These are phyloP conservation scores for Beauveria sp. DNA, from an alignment of 2,329 filamentous ascomycete genomes.

Conservation along the genomic window DNA sequence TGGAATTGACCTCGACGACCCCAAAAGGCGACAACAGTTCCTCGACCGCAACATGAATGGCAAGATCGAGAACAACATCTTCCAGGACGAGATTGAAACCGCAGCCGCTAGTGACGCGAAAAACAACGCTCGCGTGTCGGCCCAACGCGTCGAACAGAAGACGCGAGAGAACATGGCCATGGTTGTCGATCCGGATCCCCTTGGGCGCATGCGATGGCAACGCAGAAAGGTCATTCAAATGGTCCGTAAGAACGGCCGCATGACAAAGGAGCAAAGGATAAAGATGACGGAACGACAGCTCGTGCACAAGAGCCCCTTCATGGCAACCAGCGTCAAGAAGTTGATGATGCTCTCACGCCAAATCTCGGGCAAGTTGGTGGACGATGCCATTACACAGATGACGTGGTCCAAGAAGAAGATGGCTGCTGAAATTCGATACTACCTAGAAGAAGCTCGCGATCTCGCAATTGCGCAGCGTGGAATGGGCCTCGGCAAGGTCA, in stretches of 20 bases:
- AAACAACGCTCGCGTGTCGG: not conserved
- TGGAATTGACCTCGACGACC: slow-evolving; percentile 32
- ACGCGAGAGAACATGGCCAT: slow-evolving; percentile 48
- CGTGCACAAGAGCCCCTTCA: slow-evolving; percentile 55
- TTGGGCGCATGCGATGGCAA: slow-evolving; percentile 66
- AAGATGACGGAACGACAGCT: slow-evolving; percentile 53
- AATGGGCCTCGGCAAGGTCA: slow-evolving; percentile 64
- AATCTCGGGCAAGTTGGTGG: slow-evolving; percentile 86
- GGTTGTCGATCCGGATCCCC: slow-evolving; percentile 68
- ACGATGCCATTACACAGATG: slow-evolving; percentile 93
- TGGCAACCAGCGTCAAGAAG: slow-evolving; percentile 90
- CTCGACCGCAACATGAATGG: slow-evolving; percentile 31
- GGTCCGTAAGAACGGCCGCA: slow-evolving; percentile 49
- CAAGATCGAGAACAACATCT: slow-evolving; percentile 48
- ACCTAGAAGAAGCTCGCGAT: slow-evolving; percentile 75
- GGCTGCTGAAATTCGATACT: slow-evolving; percentile 68
- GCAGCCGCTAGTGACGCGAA: slow-evolving; percentile 33
- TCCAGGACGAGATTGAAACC: slow-evolving; percentile 49
- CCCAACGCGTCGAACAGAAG: slow-evolving; percentile 16
- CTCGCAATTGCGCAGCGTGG: slow-evolving; percentile 70
- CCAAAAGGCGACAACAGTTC: slow-evolving; percentile 34
- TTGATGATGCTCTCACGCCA: slow-evolving; percentile 77
- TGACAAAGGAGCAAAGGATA: slow-evolving; percentile 57
- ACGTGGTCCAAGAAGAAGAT: slow-evolving; percentile 91
- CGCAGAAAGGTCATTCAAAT: slow-evolving; percentile 75